These are phyloP conservation scores for Stenocarpella maydis DNA, from an alignment of 2,329 filamentous ascomycete species.

Conservation along the genomic window DNA sequence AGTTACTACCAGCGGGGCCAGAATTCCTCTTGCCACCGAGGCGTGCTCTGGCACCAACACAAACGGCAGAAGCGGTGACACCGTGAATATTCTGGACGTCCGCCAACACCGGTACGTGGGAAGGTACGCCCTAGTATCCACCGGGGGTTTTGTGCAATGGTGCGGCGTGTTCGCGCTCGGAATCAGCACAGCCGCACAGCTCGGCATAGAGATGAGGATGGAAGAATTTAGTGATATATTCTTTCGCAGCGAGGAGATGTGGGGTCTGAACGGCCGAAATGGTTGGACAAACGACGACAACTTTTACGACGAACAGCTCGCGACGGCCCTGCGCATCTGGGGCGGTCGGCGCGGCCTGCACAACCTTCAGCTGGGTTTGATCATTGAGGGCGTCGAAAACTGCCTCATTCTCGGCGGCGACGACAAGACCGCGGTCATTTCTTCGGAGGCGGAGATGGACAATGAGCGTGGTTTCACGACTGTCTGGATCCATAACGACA, in stretches of 20 bases:
- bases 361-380: not conserved
- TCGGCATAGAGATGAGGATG: not conserved
- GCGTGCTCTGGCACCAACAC: too few species aligned
- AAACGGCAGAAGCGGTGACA: not conserved
- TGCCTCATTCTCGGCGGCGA: not conserved
- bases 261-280: not conserved
- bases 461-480: not conserved
- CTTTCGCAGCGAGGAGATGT: not conserved
- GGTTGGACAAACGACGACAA: not conserved
- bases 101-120: not conserved
- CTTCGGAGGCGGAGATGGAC: not conserved
- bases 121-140: not conserved
- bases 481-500: constrained; percentile 1
- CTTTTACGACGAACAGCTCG: not conserved
- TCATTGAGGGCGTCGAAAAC: not conserved
- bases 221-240: not conserved
- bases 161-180: not conserved
- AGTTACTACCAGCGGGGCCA: too few species aligned
- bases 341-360: too few species aligned
- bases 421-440: not conserved
- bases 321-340: not conserved
- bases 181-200: not conserved
- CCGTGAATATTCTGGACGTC: too few species aligned
- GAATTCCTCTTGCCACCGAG: not conserved
- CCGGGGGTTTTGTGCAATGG: accelerated